Conservation (phyloP, 2,329 filamentous ascomycete species). For the Xylariaceae sp. region DNA sequence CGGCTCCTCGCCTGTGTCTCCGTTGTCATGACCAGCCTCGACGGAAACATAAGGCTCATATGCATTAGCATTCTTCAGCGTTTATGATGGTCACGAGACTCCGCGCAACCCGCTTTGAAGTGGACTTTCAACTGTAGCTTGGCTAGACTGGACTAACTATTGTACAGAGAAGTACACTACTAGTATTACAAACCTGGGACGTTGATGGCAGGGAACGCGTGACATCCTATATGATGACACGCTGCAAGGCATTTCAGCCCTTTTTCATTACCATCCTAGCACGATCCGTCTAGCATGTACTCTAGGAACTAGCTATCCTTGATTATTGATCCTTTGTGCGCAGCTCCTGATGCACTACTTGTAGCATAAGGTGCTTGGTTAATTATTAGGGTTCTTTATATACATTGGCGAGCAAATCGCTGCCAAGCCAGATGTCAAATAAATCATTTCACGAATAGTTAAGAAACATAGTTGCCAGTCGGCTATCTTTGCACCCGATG, state of each 20-base stretch:
- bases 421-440: neutral
- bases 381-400: neutral
- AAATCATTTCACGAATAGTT: neutral
- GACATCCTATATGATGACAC: conserved; percentile 10
- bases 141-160: too few relatives aligned
- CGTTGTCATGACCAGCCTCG: too few relatives aligned
- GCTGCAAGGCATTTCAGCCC: conserved; percentile 16
- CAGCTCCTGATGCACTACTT: conserved; percentile 6
- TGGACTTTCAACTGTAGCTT: too few relatives aligned
- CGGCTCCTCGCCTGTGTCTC: too few relatives aligned
- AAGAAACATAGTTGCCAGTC: neutral
- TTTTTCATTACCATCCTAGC: neutral
- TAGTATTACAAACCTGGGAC: too few relatives aligned
- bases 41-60: too few relatives aligned
- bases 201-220: too few relatives aligned
- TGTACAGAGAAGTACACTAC: too few relatives aligned
- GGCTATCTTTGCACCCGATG: conserved; percentile 14
- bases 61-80: too few relatives aligned
- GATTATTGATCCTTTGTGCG: conserved; percentile 9
- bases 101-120: too few relatives aligned
- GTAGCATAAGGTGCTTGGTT: neutral
- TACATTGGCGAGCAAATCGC: conserved; percentile 14
- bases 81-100: too few relatives aligned
- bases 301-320: conserved; percentile 10
- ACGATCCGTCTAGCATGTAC: conserved; percentile 4